These are phyloP conservation scores for Euptelea pleiosperma DNA, from an alignment of 164 flowering plant species.

Conservation along the genomic window DNA sequence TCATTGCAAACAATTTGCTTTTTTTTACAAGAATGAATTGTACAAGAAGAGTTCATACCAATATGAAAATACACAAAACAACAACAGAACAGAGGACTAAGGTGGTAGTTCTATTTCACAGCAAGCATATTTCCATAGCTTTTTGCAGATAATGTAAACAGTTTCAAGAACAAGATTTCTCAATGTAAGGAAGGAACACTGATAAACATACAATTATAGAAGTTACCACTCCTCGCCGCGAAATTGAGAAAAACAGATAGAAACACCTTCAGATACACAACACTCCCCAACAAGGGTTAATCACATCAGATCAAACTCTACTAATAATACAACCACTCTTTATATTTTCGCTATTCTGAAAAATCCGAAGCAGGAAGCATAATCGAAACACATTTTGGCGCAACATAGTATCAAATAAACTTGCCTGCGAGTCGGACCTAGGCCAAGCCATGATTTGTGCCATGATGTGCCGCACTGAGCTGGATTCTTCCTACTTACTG, in stretches of 20 bases:
- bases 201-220: conserved; percentile 21
- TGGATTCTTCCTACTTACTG: conserved; percentile 41
- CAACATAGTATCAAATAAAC: conserved; percentile 19
- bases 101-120: too few species aligned
- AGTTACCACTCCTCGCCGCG: conserved; percentile 25
- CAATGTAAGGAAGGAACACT: conserved; percentile 12
- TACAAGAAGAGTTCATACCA: too few species aligned
- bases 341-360: conserved; percentile 21
- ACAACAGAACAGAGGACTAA: too few species aligned
- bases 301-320: conserved; percentile 20
- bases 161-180: too few species aligned
- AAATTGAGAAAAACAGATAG: conserved; percentile 16
- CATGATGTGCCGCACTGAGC: too few species aligned
- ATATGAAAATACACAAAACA: too few species aligned
- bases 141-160: too few species aligned
- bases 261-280: conserved; percentile 34
- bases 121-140: too few species aligned
- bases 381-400: conserved; percentile 26
- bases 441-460: too few species aligned
- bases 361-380: conserved; percentile 19
- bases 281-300: conserved; percentile 14
- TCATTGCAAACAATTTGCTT: too few species aligned
- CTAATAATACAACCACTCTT: conserved; percentile 30
- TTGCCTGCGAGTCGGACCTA: too few species aligned
- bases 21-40: too few species aligned